A percentile compares a stretch with the other conserved stretches of the same genome.
phyloP scores from a whole-genome alignment of 306 rosid species.

The Vicia villosa region DNA sequence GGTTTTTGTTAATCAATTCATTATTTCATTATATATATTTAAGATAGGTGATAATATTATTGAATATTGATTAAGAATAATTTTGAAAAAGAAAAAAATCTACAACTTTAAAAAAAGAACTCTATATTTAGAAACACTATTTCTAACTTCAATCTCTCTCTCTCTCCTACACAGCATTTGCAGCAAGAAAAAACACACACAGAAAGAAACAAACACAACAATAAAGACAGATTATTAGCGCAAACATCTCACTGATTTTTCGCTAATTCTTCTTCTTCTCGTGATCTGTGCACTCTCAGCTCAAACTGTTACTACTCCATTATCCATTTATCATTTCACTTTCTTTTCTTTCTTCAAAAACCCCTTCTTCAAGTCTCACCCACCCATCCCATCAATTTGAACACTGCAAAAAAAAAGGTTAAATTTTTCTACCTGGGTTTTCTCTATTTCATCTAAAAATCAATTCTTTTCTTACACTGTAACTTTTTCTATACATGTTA shows the following conservation, averaged over 20 bases:
- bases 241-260: conserved; percentile 38
- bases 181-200: conserved; percentile 9
- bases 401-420: conserved; percentile 24
- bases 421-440: conserved; percentile 36
- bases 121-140: too few relatives aligned
- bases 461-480: conserved; percentile 26
- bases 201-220: neutral
- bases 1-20: too few relatives aligned
- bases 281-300: conserved; percentile 47
- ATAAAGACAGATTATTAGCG: conserved; percentile 18
- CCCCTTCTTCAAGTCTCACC: conserved; percentile 17
- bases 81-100: too few relatives aligned
- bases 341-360: neutral
- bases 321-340: neutral
- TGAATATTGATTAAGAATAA: too few relatives aligned
- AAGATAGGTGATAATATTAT: too few relatives aligned
- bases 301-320: neutral
- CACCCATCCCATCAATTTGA: conserved; percentile 13
- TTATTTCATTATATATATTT: too few relatives aligned
- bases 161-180: neutral
- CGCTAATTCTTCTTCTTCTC: conserved; percentile 24
- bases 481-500: neutral
- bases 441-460: conserved; percentile 11
- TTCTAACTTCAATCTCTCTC: neutral
- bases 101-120: too few relatives aligned